These are phyloP conservation scores for Batkoa obscura DNA, from an alignment of 371 early-diverging fungal genomes.

Conservation along the genomic window DNA sequence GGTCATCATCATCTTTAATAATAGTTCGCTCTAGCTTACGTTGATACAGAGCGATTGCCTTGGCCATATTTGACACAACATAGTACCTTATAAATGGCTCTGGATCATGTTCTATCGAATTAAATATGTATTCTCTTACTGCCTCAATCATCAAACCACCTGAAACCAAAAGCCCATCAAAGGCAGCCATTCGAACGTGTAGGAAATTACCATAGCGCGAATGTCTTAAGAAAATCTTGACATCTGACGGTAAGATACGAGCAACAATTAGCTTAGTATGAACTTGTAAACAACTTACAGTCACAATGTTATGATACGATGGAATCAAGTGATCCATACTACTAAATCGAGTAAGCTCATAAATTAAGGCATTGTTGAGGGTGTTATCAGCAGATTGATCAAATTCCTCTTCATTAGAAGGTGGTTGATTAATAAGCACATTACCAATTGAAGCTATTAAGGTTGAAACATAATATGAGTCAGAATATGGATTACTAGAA, in stretches of 20 bases:
- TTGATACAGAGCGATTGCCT: neutral
- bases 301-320: constrained; percentile 69
- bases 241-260: constrained; percentile 36
- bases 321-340: constrained; percentile 62
- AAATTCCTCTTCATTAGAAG: constrained; percentile 1
- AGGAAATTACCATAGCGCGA: constrained; percentile 39
- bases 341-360: constrained; percentile 61
- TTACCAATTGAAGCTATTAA: constrained; percentile 52
- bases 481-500: constrained; percentile 65
- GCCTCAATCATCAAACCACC: constrained; percentile 28
- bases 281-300: constrained; percentile 37
- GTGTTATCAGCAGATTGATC: neutral
- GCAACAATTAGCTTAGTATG: constrained; percentile 25
- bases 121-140: constrained; percentile 25
- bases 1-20: neutral
- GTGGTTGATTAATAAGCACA: constrained; percentile 8
- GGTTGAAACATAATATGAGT: constrained; percentile 53
- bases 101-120: constrained; percentile 33
- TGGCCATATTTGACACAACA: constrained; percentile 10
- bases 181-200: constrained; percentile 36
- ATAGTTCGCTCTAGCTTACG: neutral
- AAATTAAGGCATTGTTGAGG: constrained; percentile 19
- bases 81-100: constrained; percentile 28
- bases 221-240: constrained; percentile 37
- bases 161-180: constrained; percentile 39